Conservation (phyloP, 129 eudicot genomes). For the Chrysanthemum seticuspe region DNA sequence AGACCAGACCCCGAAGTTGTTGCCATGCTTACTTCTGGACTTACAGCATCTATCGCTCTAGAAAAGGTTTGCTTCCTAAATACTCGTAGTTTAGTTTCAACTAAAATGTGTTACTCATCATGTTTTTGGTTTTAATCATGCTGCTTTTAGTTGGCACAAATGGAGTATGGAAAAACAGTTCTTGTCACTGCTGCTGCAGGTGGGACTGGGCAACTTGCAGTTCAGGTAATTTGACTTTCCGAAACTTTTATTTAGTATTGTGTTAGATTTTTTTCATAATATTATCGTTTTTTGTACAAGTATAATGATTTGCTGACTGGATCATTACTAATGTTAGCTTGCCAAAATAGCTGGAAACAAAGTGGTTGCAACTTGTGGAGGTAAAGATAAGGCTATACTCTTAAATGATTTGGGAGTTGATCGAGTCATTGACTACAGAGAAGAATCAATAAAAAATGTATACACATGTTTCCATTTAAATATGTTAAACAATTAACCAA, state of each 20-base stretch:
- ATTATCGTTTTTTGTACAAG: constrained; percentile 5
- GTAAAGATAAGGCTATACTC: constrained; percentile 83
- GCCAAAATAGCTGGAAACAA: constrained; percentile 96
- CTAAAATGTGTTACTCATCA: not conserved
- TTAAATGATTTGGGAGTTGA: constrained; percentile 78
- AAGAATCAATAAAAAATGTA: constrained; percentile 76
- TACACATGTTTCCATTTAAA: not conserved
- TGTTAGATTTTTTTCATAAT: not conserved
- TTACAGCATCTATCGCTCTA: constrained; percentile 89
- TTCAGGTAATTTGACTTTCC: constrained; percentile 58
- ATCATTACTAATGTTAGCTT: constrained; percentile 44
- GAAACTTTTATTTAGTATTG: not conserved
- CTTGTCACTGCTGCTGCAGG: constrained; percentile 99
- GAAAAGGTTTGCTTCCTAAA: constrained; percentile 56
- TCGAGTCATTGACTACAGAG: constrained; percentile 86
- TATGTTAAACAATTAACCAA: not conserved
- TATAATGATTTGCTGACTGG: constrained; percentile 16
- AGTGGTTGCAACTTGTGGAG: constrained; percentile 97
- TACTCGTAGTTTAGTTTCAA: not conserved
- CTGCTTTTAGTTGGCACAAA: constrained; percentile 70
- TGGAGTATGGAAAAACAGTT: constrained; percentile 79
- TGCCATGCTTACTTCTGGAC: constrained; percentile 99
- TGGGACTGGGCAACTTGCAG: constrained; percentile 99
- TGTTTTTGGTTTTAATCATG: constrained; percentile 15
- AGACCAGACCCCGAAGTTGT: constrained; percentile 96